Evolutionary conservation across 257 asterid genomes (phyloP).

Genomic region (Solanum medicagineum): DNA sequence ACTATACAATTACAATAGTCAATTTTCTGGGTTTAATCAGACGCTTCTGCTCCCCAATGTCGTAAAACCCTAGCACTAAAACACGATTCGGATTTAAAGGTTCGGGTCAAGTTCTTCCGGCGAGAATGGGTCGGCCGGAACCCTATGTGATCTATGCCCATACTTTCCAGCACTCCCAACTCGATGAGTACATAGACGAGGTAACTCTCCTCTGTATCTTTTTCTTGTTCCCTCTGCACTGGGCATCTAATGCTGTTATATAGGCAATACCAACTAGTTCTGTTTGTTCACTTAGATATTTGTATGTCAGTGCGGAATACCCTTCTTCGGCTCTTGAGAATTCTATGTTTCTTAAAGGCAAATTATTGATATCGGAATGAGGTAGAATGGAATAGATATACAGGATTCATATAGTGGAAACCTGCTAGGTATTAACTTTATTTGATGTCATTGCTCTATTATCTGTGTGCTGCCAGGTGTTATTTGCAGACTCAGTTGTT

Average conservation of each 20-base stretch:
- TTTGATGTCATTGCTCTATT: background rate
- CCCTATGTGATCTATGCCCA: constrained; percentile 88
- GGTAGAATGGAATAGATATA: background rate
- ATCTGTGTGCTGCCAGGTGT: constrained; percentile 34
- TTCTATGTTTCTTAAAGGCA: background rate
- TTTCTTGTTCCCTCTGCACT: background rate
- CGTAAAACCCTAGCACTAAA: background rate
- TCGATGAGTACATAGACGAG: constrained; percentile 90
- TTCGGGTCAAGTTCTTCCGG: background rate
- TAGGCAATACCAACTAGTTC: background rate
- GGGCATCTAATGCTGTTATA: background rate
- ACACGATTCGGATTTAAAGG: background rate
- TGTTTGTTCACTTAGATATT: background rate
- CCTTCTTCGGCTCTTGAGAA: background rate
- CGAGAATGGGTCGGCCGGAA: constrained; percentile 72
- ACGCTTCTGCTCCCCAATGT: background rate
- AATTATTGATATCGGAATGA: background rate
- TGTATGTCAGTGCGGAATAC: no score
- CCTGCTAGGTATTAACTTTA: background rate
- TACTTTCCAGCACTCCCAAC: constrained; percentile 62
- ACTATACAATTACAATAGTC: background rate
- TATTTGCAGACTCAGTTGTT: constrained; percentile 78
- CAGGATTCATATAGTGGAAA: background rate
- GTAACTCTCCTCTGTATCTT: constrained; percentile 8
- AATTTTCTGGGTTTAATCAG: background rate